phyloP scores from a whole-genome alignment of 345 rosid genomes.

The Gossypium bickii region DNA sequence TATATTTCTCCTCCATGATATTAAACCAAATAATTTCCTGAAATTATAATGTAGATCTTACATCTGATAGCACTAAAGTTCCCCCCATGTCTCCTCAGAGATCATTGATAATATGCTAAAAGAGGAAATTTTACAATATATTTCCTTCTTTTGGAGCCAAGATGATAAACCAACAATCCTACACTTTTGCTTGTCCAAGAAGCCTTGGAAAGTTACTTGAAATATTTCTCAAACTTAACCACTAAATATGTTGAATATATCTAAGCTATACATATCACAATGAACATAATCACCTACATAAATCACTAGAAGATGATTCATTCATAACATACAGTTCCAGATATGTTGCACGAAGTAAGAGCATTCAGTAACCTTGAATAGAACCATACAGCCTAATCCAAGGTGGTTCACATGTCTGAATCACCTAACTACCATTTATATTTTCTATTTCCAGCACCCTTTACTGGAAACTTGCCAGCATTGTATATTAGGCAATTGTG shows the following conservation, averaged over 20 bases:
- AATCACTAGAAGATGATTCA: background rate
- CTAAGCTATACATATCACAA: background rate
- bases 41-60: background rate
- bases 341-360: background rate
- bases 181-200: background rate
- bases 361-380: background rate
- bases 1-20: background rate
- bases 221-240: background rate
- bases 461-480: background rate
- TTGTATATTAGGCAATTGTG: background rate
- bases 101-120: background rate
- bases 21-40: background rate
- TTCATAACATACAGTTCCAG: background rate
- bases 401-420: background rate
- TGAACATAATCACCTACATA: background rate
- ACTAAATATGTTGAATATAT: background rate
- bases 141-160: background rate
- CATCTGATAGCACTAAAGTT: background rate
- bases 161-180: background rate
- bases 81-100: background rate
- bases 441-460: background rate
- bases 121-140: background rate
- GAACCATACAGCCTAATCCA: background rate
- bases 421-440: constrained; percentile 1
- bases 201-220: background rate